Conservation (phyloP, 1,139 yeast species). For the Yueomyces sp. region DNA sequence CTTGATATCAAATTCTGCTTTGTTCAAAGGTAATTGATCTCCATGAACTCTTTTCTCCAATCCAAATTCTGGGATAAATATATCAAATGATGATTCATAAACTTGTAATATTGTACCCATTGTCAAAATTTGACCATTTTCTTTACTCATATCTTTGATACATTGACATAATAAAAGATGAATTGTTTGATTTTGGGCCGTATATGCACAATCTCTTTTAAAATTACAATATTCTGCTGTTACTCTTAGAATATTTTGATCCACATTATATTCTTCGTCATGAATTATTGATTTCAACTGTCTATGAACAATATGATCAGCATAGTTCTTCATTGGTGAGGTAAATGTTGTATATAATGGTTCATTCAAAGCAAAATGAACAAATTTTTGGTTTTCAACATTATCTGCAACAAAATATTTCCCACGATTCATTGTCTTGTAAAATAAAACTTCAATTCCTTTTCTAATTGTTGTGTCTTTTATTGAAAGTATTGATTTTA, state of each 20-base stretch:
- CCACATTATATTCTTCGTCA: constrained; percentile 32
- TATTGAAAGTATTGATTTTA: constrained; percentile 54
- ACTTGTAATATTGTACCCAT: constrained; percentile 87
- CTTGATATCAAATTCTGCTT: constrained; percentile 79
- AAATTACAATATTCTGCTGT: constrained; percentile 88
- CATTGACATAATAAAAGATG: constrained; percentile 78
- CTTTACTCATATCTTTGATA: constrained; percentile 63
- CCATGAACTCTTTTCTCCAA: constrained; percentile 97
- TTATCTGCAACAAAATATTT: constrained; percentile 82
- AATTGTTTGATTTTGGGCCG: constrained; percentile 90
- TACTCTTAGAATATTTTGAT: constrained; percentile 62
- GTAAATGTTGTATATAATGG: constrained; percentile 89
- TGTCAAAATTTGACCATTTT: constrained; percentile 70
- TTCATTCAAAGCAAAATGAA: constrained; percentile 68
- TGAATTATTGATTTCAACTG: constrained; percentile 63
- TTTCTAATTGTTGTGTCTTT: constrained; percentile 52
- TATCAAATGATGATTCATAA: constrained; percentile 92
- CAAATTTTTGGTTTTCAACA: constrained; percentile 64
- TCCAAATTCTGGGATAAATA: constrained; percentile 86
- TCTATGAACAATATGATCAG: constrained; percentile 85
- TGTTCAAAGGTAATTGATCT: constrained; percentile 86
- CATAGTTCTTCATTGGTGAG: constrained; percentile 85
- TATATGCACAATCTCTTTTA: constrained; percentile 86
- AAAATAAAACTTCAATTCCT: constrained; percentile 68
- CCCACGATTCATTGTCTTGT: constrained; percentile 76